Evolutionary conservation across 306 rosid species (phyloP).

Genomic region (Vachellia pachyceras): DNA sequence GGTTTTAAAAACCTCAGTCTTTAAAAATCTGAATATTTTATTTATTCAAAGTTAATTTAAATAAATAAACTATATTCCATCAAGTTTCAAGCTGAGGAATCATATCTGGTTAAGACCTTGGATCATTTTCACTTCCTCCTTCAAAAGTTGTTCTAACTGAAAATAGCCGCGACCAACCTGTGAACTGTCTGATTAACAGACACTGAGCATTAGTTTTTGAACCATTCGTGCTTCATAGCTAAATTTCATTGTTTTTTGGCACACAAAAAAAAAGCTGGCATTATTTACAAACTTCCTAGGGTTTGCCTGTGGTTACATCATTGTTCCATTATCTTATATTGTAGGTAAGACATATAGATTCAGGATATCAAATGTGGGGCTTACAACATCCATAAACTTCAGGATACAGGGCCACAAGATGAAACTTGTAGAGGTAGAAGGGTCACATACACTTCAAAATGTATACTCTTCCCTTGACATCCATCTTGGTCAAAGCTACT

Average conservation of each 20-base stretch:
- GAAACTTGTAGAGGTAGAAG: conserved; percentile 95
- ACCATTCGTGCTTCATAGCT: neutral
- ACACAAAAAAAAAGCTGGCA: neutral
- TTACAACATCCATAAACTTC: conserved; percentile 88
- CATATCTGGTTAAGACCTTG: neutral
- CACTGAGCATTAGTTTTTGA: neutral
- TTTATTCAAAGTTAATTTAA: neutral
- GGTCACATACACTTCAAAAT: conserved; percentile 94
- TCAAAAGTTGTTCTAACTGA: neutral
- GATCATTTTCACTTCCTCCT: neutral
- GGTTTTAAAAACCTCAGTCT: neutral
- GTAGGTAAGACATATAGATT: conserved; percentile 89
- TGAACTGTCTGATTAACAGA: neutral
- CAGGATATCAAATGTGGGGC: conserved; percentile 95
- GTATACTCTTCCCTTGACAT: conserved; percentile 77
- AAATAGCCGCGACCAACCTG: neutral
- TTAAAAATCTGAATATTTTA: neutral
- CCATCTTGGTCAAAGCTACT: conserved; percentile 92
- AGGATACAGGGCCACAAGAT: conserved; percentile 82
- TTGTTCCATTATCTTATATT: conserved; percentile 30
- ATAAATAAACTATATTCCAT: neutral
- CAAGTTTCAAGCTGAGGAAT: neutral
- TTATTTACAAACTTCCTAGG: neutral
- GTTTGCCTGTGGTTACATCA: conserved; percentile 15
- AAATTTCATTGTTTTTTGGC: conserved; percentile 14